Conservation (phyloP, 345 rosid genomes). For the Hibiscus trionum region DNA sequence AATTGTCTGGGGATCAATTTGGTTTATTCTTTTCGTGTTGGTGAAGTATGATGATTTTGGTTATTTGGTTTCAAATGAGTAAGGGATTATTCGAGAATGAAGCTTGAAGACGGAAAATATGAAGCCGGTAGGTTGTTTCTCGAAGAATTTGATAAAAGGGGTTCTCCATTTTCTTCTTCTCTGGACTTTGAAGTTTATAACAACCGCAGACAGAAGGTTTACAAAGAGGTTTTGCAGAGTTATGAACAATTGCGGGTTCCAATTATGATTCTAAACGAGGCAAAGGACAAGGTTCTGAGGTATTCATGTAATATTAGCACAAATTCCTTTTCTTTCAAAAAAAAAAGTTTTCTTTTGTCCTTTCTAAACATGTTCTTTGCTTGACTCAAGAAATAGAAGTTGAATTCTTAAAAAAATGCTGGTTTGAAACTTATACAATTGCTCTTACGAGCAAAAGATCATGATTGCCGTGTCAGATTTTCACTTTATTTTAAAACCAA, state of each 20-base stretch:
- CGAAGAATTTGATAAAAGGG: slow-evolving; percentile 14
- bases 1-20: not conserved
- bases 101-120: slow-evolving; percentile 5
- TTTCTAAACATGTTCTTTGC: too few species aligned
- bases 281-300: slow-evolving; percentile 46
- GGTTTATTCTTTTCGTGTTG: not conserved
- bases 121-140: not conserved
- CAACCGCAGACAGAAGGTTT: slow-evolving; percentile 28
- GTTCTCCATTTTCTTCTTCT: slow-evolving; percentile 12
- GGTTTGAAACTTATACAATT: too few species aligned
- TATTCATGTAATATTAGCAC: slow-evolving; percentile 14
- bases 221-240: slow-evolving; percentile 35
- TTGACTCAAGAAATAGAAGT: too few species aligned
- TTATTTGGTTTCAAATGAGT: slow-evolving; percentile 6
- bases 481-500: too few species aligned
- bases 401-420: too few species aligned
- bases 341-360: too few species aligned
- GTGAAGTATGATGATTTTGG: not conserved
- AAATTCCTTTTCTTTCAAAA: not conserved
- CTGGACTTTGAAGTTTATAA: slow-evolving; percentile 18
- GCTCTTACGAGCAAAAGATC: too few species aligned
- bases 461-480: too few species aligned
- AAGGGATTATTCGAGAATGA: slow-evolving; percentile 16
- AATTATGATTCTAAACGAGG: slow-evolving; percentile 25
- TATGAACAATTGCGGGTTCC: slow-evolving; percentile 24